Evolutionary conservation across 2,329 filamentous ascomycete species (phyloP).

Genomic region (Colletotrichum melonis): DNA sequence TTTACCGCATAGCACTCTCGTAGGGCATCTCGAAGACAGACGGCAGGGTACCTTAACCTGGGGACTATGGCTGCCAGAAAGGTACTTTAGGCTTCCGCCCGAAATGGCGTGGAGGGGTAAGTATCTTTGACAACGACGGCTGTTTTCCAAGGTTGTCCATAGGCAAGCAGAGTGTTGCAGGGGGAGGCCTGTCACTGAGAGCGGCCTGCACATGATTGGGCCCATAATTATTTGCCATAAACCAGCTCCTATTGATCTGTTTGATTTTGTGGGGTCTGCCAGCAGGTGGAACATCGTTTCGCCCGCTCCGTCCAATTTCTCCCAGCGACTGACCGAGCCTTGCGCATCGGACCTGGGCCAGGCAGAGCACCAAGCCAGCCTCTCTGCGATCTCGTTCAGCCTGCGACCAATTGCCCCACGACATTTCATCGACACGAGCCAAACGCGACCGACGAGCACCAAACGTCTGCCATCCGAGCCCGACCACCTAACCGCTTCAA

Average conservation of each 20-base stretch:
- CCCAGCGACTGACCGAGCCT: neutral
- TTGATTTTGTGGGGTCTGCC: neutral
- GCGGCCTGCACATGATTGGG: neutral
- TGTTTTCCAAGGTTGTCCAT: neutral
- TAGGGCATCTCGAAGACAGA: neutral
- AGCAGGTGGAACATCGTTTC: conserved; percentile 21
- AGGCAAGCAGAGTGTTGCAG: neutral
- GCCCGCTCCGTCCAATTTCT: conserved; percentile 20
- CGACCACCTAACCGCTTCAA: neutral
- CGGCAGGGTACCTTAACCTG: conserved; percentile 6
- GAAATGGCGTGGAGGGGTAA: neutral
- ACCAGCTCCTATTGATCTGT: neutral
- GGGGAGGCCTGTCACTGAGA: conserved; percentile 1
- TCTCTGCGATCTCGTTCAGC: conserved; percentile 2
- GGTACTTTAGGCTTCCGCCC: neutral
- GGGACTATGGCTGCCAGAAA: neutral
- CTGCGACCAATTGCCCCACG: conserved; percentile 8
- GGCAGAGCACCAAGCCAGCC: conserved; percentile 12
- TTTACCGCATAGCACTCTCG: neutral
- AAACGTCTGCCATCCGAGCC: neutral
- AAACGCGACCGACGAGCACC: neutral
- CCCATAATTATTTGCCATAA: neutral
- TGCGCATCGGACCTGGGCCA: neutral
- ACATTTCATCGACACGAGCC: neutral
- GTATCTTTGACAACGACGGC: neutral